Conservation (phyloP, 805 yeast species). For the Pichia heedii region DNA sequence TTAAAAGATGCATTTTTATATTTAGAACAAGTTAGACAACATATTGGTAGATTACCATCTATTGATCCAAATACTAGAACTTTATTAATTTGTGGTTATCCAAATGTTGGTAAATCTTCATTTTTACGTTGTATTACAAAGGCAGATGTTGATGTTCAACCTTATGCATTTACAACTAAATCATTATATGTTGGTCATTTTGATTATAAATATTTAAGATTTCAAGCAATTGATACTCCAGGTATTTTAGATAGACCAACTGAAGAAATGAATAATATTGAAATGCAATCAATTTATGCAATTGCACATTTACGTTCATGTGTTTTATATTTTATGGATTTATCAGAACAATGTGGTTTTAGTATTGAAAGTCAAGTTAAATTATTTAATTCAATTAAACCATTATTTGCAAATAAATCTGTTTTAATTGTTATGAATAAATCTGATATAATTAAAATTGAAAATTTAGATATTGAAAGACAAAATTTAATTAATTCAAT, state of each 20-base stretch:
- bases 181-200: conserved; percentile 97
- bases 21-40: conserved; percentile 98
- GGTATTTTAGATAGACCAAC: conserved; percentile 98
- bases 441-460: conserved; percentile 79
- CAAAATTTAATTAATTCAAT: conserved; percentile 64
- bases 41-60: conserved; percentile 94
- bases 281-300: conserved; percentile 98
- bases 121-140: conserved; percentile 88
- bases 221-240: conserved; percentile 99
- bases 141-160: conserved; percentile 98
- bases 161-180: conserved; percentile 98
- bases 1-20: conserved; percentile 89
- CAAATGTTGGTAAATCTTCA: conserved; percentile 97
- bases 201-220: conserved; percentile 93
- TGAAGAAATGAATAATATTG: conserved; percentile 99
- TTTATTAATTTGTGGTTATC: conserved; percentile 94
- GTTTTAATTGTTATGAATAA: conserved; percentile 94
- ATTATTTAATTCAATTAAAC: conserved; percentile 93
- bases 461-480: conserved; percentile 71
- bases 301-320: conserved; percentile 97
- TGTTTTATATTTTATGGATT: conserved; percentile 95
- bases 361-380: conserved; percentile 95
- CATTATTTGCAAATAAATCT: conserved; percentile 92
- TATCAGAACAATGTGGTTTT: conserved; percentile 98
- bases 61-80: conserved; percentile 99